A percentile compares a stretch with the other conserved stretches of the same genome.
phyloP scores from a whole-genome alignment of 257 asterid species.

The Leonotis leonurus region DNA sequence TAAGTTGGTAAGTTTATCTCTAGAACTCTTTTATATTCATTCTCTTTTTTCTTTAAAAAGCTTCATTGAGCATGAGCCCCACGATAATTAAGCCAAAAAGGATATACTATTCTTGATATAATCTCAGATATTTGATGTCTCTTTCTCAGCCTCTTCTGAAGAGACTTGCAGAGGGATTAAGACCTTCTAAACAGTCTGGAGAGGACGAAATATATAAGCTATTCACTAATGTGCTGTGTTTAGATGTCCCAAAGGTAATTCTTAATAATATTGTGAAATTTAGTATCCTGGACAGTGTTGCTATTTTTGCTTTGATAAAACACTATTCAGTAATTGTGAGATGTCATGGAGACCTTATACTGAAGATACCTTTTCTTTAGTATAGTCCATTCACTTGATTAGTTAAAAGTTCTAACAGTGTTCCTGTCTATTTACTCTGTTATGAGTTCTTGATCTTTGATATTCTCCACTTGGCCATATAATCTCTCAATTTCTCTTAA shows the following conservation, averaged over 20 bases:
- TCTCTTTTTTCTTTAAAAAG: neutral
- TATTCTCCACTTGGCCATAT: neutral
- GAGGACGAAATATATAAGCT: slow-evolving; percentile 66
- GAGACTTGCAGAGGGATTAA: slow-evolving; percentile 76
- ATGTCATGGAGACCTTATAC: neutral
- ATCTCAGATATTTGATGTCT: no score
- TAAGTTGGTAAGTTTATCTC: slow-evolving; percentile 64
- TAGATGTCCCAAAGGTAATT: slow-evolving; percentile 75
- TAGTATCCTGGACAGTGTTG: neutral
- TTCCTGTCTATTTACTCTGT: no score
- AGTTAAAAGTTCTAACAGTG: neutral
- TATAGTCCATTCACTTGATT: neutral
- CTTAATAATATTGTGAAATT: neutral
- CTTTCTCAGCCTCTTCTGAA: slow-evolving; percentile 79
- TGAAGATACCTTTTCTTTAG: neutral
- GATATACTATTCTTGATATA: no score
- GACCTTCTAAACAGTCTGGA: slow-evolving; percentile 49
- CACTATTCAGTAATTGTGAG: neutral
- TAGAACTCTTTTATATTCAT: slow-evolving; percentile 9
- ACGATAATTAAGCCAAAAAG: no score
- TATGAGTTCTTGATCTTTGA: neutral
- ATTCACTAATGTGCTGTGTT: slow-evolving; percentile 59
- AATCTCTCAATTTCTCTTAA: neutral
- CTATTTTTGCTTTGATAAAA: slow-evolving; percentile 4
- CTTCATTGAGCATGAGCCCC: no score